Evolutionary conservation across 257 asterid genomes (phyloP).

Genomic region (Euphrasia confusa): DNA sequence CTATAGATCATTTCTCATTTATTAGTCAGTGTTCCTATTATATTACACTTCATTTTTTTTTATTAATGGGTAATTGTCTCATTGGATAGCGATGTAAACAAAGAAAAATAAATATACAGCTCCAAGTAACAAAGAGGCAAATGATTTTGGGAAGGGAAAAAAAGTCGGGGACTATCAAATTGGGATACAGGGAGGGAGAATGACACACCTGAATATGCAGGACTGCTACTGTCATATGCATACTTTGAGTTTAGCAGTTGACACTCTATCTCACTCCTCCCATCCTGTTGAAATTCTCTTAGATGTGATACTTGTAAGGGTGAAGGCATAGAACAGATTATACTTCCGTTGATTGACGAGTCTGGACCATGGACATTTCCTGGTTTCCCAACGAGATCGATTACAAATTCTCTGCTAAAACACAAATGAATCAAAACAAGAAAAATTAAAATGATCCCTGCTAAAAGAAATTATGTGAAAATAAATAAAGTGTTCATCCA

Average conservation of each 20-base stretch:
- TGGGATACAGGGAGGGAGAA: neutral
- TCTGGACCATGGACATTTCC: slow-evolving; percentile 78
- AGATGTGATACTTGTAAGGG: slow-evolving; percentile 80
- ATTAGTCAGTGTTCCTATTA: too few relatives aligned
- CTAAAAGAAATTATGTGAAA: neutral
- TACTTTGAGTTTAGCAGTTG: slow-evolving; percentile 43
- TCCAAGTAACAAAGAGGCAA: too few relatives aligned
- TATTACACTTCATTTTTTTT: too few relatives aligned
- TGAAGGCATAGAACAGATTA: slow-evolving; percentile 64
- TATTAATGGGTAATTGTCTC: too few relatives aligned
- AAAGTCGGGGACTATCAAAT: too few relatives aligned
- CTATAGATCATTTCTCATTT: neutral
- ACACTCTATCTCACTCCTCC: slow-evolving; percentile 31
- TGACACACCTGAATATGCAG: slow-evolving; percentile 49
- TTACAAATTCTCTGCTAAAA: slow-evolving; percentile 76
- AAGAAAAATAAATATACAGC: too few relatives aligned
- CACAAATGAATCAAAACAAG: slow-evolving; percentile 21
- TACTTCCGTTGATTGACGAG: slow-evolving; percentile 70
- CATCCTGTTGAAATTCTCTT: slow-evolving; percentile 52
- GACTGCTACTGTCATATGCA: slow-evolving; percentile 28
- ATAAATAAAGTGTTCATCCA: neutral
- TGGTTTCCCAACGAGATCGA: slow-evolving; percentile 91
- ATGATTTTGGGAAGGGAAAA: too few relatives aligned
- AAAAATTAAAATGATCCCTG: neutral
- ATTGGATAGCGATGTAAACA: too few relatives aligned